phyloP scores from a whole-genome alignment of 768 basidiomycete species.

The Epithele typhae region DNA sequence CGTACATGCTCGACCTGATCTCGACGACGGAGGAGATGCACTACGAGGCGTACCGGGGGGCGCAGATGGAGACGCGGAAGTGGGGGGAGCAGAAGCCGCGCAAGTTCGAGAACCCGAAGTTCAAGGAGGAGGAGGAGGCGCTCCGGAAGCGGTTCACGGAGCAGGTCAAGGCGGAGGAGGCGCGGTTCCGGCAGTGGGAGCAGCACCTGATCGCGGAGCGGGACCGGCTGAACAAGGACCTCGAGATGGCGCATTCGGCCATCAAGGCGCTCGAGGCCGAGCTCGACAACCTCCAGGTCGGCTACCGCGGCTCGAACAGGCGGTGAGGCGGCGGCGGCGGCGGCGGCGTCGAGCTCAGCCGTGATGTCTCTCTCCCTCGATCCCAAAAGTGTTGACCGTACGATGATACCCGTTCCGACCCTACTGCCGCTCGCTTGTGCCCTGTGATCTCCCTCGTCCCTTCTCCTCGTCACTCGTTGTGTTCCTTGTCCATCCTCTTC shows the following conservation, averaged over 20 bases:
- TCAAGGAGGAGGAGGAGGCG: conserved; percentile 98
- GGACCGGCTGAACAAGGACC: conserved; percentile 97
- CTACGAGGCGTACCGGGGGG: conserved; percentile 96
- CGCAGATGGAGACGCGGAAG: conserved; percentile 99
- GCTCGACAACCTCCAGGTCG: conserved; percentile 84
- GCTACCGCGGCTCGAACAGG: conserved; percentile 70
- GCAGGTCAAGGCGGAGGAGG: conserved; percentile 98
- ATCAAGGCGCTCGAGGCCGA: conserved; percentile 92
- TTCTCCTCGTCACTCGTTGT: no score
- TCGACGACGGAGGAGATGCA: conserved; percentile 93
- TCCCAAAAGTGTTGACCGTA: no score
- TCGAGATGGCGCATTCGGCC: conserved; percentile 86
- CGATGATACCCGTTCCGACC: no score
- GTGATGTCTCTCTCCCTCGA: no score
- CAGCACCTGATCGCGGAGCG: conserved; percentile 90
- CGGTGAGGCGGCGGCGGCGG: conserved; percentile 38
- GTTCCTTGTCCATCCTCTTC: no score
- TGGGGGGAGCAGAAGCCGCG: conserved; percentile 98
- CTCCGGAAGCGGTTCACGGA: conserved; percentile 98
- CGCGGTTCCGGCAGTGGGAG: conserved; percentile 98
- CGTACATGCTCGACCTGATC: conserved; percentile 98
- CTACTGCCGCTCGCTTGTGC: no score
- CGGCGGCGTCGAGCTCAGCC: no score
- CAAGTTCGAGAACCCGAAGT: conserved; percentile 99
- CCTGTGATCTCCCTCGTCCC: no score